Base-by-base conservation (phyloP, 2,329 filamentous ascomycete species). In the Colletotrichum filicis region DNA sequence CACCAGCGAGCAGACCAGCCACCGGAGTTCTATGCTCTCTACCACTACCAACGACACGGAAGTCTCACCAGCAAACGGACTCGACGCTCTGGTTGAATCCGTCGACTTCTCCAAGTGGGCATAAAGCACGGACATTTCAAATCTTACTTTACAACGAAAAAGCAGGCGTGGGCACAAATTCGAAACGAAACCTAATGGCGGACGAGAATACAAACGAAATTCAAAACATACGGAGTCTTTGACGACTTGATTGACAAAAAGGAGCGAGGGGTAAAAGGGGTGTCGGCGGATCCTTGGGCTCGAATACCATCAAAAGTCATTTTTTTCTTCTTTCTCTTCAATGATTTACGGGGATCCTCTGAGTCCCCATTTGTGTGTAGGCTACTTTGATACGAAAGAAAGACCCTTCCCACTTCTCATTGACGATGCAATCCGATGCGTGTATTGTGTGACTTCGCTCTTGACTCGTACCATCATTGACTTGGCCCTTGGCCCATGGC, bases 1-100 rank as follows among this genome's bases (percentile, higher is more conserved):
- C 72, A 85, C 86, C 5, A 90, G 86, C 78, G 89, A 92, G 74
- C 85, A 87, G 75, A 84, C 81, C 11, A 91, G 89, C 65, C 89
- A 92, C 71, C 85, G 90, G 55, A 90, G 88, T 6, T 91, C 88
- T n/a, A 84, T 88, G 75, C 80, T 91, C 5, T 85, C 83, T 6
- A 85, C 86, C 1, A 87, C 87, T 12, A 87, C 87, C 6, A 87
- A 88, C 67, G 88, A 89, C 68, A 88, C 88, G 1, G 90, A 92
- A 78, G 80, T 85, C 30, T 82, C 68, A 3, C 76, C 79, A n/a
- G 32, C 70, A 14, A 80, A 77, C 42, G 77, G 77, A 9, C 71
- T 77, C 2, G 81, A 82, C 68, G 77, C 79, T 3, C 75, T 82
- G 28, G 76, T 82, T 14, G 82, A 84, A 59, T 82, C 82, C 56